Base-by-base conservation (phyloP, 768 basidiomycete species). In the Fomitopsis serialis region DNA sequence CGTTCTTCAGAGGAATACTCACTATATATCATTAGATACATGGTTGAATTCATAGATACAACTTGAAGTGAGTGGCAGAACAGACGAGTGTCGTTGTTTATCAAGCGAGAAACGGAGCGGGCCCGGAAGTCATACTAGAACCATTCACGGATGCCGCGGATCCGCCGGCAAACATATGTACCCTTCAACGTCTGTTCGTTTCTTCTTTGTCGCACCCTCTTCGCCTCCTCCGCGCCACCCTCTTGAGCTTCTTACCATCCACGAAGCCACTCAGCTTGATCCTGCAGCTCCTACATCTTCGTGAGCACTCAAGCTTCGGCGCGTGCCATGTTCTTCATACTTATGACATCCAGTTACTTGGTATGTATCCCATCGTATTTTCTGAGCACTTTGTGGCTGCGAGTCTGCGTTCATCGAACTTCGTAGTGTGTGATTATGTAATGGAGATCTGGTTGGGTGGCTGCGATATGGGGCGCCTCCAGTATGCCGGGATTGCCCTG, bases 221-320 rank as follows among this genome's bases (percentile, higher is more conserved):
- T 96, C 22, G 74, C 79, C 72, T 96, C 92, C 68, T 95, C 92
- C 22, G 92, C 88, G 13, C 93, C 95, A 25, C 95, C 89, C 93
- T 87, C 77, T 84, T 91, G 67, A 99, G 71, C 73, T 88, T 94
- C 77, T 89, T 89, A 56, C 84, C 82, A 3, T 73, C 78, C 49
- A 99, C 94, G 69, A 98, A 98, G 5, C 89, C 92, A 43, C 72
- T 69, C 60, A 99, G 65, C 74, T 98, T 96, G 12, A 78, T 98
- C 96, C 63, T 93, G 87, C 29, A 99, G 75, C 65, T 92, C 91
- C 71, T 99, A 95, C 54, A 97, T 87, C 63, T 90, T 86, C 29
- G 92, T 95, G 63, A 99, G 75, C 44, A 90, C 84, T n/a, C n/a
- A n/a, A n/a, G n/a, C n/a, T n/a, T n/a, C n/a, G n/a, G n/a, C n/a